These are phyloP conservation scores for Chlorella sorokiniana DNA, from an alignment of 139 green algal genomes.

Conservation along the genomic window DNA sequence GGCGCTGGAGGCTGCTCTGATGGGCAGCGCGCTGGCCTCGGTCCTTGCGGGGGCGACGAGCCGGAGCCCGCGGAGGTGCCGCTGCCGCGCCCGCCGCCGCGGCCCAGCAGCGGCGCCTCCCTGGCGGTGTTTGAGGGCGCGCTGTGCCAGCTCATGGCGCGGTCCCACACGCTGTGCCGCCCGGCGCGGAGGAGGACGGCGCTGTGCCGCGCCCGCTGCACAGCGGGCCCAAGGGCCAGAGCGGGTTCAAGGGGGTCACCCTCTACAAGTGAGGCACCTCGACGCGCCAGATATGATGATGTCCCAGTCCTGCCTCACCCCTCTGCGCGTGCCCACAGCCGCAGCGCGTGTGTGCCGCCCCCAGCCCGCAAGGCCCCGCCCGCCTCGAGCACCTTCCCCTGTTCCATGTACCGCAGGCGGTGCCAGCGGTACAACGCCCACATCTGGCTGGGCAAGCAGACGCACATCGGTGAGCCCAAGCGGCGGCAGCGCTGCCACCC, in stretches of 20 bases:
- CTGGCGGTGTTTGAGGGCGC: background rate
- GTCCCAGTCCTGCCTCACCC: background rate
- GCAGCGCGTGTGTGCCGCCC: background rate
- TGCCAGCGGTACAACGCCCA: slow-evolving; percentile 35
- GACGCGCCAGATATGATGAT: too few species aligned
- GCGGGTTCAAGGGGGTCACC: slow-evolving; percentile 26
- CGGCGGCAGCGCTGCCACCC: background rate
- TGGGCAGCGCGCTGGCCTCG: background rate
- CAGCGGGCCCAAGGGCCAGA: slow-evolving; percentile 28
- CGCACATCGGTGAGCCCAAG: slow-evolving; percentile 17
- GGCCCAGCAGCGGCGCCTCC: background rate
- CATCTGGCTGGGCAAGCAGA: slow-evolving; percentile 35
- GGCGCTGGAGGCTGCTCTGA: slow-evolving; percentile 13
- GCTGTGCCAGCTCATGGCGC: slow-evolving; percentile 7
- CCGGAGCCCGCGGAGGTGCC: too few species aligned
- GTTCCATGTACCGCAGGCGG: background rate
- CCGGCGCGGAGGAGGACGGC: background rate
- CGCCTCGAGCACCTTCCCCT: background rate
- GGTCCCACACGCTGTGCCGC: background rate
- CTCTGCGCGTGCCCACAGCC: background rate
- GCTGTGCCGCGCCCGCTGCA: slow-evolving; percentile 1
- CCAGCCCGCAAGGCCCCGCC: too few species aligned
- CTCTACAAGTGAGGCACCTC: slow-evolving; percentile 34
- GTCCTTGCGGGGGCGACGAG: background rate
- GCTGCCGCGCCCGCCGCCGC: background rate